Base-by-base conservation (phyloP, 108 stramenopile genomes). In the Bacterosira constricta region DNA sequence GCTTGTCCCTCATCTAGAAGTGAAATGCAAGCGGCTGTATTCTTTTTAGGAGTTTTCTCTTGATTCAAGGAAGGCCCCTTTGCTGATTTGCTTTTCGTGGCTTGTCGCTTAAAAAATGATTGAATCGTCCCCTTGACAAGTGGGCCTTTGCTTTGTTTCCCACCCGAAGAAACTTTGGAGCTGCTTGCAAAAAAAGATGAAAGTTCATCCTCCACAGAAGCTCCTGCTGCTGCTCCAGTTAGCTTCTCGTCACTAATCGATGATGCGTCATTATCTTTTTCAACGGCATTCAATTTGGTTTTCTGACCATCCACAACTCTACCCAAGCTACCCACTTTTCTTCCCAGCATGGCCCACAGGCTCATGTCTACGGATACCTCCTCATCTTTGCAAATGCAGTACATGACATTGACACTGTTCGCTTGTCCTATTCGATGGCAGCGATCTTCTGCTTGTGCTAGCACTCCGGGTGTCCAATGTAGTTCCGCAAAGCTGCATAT, bases 371-470 rank as follows among this genome's bases (percentile, higher is more conserved):
- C 63, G 30, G 85, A 81, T 18, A 80, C 31, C 0, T 82, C 77
- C 31, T 47, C 50, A 69, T 86, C 91, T 52, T 86, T 81, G 59
- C 86, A 85, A 8, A 97, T 80, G 11, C 90, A 90, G 71, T 95
- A 95, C 74, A 90, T 77, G 0, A 97, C 77, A 69, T 96, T 93
- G 6, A 96, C 96, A 11, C 83, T 76, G 47, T 84, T 77, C 5
- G 30, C 49, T 75, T 97, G 97, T 15, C 94, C 95, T 29, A 96
- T 92, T n/a, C 97, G 89, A 83, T 98, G 97, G 18, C 89, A 88
- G 6, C 97, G 86, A 85, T 98, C 97, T 79, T 98, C 97, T 0
- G 96, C 96, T 49, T 98, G 97, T 9, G 94, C 81, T 52, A 98
- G 62, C 29, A 96, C 91, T 26, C 91, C 91, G 15, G 96, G 95